Evolutionary conservation across 495 filamentous ascomycete species (phyloP), one percentile per base, ranked within the genome.

Genomic region (Penicillium desertorum): DNA sequence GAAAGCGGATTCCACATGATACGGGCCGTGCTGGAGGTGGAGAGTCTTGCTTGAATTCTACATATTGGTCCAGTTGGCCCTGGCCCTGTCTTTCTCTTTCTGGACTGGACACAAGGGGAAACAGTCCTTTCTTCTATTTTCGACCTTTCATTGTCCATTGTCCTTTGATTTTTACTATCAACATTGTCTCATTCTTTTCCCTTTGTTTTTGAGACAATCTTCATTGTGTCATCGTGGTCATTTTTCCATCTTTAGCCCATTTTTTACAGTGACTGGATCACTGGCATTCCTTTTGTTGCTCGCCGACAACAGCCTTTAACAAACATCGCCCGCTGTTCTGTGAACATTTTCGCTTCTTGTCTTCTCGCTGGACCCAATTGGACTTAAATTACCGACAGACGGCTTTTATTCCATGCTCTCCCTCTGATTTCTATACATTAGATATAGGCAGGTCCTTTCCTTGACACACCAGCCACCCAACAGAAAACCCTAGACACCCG

Each of bases 261-360:
- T 46, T 51, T 41, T 59, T 48, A 41, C 41, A 63, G 66, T 69
- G 73, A 70, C 68, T 59, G 68, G 61, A 20, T 70, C 67, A 71
- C 65, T 53, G 62, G 67, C 74, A 75, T 76, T 76, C 74, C 67
- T 65, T 70, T 71, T 64, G 74, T 76, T 75, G 69, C 69, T 69
- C 54, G 22, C 49, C 63, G 51, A 71, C 67, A 51, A 54, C 37
- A 49, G 54, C 43, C 55, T 56, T 54, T 58, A 39, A 42, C 27
- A 59, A 45, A 36, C 42, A 59, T 56, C 25, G 16, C 32, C 19
- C 19, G 32, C 52, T 34, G 41, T 56, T 52, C 49, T 59, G 44
- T 55, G 62, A 64, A 67, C 57, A 58, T 36, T 62, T 45, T 43
- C 19, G 51, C 44, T 58, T 34, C 43, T 41, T 42, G 22, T 23